Base-by-base conservation (phyloP, 2,329 filamentous ascomycete genomes). In the Phaeosphaeriaceae sp. region DNA sequence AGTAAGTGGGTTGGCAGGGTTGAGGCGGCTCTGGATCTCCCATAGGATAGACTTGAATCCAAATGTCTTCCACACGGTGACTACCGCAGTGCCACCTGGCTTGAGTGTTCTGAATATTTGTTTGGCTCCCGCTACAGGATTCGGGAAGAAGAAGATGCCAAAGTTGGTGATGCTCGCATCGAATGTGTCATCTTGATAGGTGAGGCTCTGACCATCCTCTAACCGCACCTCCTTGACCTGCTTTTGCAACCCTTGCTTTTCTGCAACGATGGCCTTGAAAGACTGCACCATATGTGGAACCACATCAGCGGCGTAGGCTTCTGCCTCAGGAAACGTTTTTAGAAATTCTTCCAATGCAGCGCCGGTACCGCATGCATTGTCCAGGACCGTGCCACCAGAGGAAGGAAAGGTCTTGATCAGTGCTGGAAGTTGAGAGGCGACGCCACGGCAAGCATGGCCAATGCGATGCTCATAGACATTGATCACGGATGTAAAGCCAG, bases 151-250 rank as follows among this genome's bases (percentile, higher is more conserved):
- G 16, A 73, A 51, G 23, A 77, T 64, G 3, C 73, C 73, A 37
- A 75, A 64, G 54, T 72, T 76, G 3, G 72, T 77, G 48, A 77
- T 59, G 4, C 60, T 65, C 51, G 74, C 70, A 0, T 66, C 70
- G 49, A 76, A 77, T 3, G 46, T 50, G 2, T 61, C 54, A 38
- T 74, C 68, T 0, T n/a, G 58, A 41, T 26, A 65, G 56, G 1
- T 33, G n/a, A 4, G 66, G 42, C 3, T 39, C 36, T n/a, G 6
- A 38, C n/a, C 3, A 30, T 39, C n/a, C n/a, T n/a, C n/a, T n/a
- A n/a, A n/a, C n/a, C n/a, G n/a, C n/a, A n/a, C n/a, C n/a, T n/a
- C n/a, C n/a, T n/a, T n/a, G n/a, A n/a, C n/a, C n/a, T n/a, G n/a
- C n/a, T n/a, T n/a, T n/a, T n/a, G n/a, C n/a, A n/a, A n/a, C n/a